Base-by-base conservation (phyloP, 306 rosid species). In the Cucumis sativus region DNA sequence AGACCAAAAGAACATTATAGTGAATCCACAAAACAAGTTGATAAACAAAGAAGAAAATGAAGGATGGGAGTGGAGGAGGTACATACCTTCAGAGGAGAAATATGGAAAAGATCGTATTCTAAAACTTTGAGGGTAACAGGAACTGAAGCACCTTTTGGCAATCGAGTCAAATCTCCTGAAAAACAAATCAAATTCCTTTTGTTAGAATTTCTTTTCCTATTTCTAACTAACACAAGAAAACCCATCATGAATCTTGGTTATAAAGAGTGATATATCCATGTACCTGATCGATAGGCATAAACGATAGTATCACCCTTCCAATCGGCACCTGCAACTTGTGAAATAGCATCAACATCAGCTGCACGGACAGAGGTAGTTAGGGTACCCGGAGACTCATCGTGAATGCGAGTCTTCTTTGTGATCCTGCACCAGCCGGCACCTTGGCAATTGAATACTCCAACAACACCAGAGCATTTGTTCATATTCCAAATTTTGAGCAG, bases 371-470 rank as follows among this genome's bases (percentile, higher is more conserved):
- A 88, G 21, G 82, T 63, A 18, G 88, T 84, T 60, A 96, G 97
- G 52, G 99, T 88, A 39, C 89, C 91, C 0, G 97, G 97, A 74
- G 96, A 81, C 78, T 80, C 78, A 43, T 96, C 85, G 15, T 92
- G 99, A 80, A 92, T 89, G 76, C 89, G 90, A 10, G 90, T 92
- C 85, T 89, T 92, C 88, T 92, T 96, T 74, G 79, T 80, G 43
- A 84, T 20, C 85, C 90, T 92, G 92, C 99, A 92, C 99, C 99
- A 96, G 10, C 98, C 99, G 20, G 99, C 99, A 69, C 99, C 99
- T 89, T 96, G 99, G 83, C 99, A 92, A 78, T 96, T 96, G 80
- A 92, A 96, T 6, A 92, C 93, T 65, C 99, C 99, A 70, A 96
- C 89, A 18, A 96, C 97, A 52, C 99, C 99, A 21, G 96, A 78